Percentiles rank a stretch among this genome's conserved stretches.
Conservation (phyloP, 2,329 filamentous ascomycete genomes). For the Elsinoe ampelina region DNA sequence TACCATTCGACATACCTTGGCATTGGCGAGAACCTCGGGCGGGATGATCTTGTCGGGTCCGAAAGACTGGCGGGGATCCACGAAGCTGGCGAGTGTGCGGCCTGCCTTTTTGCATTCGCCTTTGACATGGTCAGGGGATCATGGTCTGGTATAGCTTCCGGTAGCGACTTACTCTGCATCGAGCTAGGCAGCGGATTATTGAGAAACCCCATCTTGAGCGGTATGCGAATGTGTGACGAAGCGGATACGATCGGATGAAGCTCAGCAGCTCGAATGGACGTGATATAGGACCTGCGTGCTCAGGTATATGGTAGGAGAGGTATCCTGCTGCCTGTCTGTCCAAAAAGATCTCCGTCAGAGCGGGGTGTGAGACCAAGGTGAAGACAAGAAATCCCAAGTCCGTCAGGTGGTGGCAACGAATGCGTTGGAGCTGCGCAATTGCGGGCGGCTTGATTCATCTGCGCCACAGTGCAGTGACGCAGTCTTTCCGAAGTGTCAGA, state of each 20-base stretch:
- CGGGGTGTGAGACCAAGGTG: background rate
- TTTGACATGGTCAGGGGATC: slow-evolving; percentile 33
- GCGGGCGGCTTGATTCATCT: background rate
- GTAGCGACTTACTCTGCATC: slow-evolving; percentile 39
- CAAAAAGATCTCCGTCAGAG: slow-evolving; percentile 3
- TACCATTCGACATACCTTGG: slow-evolving; percentile 54
- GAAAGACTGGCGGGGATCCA: slow-evolving; percentile 87
- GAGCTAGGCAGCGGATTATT: slow-evolving; percentile 47
- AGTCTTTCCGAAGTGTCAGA: background rate
- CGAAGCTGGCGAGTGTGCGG: slow-evolving; percentile 89
- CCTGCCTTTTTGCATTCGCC: slow-evolving; percentile 96
- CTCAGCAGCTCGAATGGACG: background rate
- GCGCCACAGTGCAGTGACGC: slow-evolving; percentile 3
- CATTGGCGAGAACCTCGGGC: slow-evolving; percentile 75
- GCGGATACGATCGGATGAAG: slow-evolving; percentile 2
- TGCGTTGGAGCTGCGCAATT: slow-evolving; percentile 3
- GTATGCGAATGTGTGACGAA: background rate
- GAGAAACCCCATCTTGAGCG: slow-evolving; percentile 36
- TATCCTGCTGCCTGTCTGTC: slow-evolving; percentile 4
- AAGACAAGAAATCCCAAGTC: slow-evolving; percentile 3
- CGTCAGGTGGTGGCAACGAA: background rate
- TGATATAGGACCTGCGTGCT: background rate
- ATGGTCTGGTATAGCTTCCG: background rate
- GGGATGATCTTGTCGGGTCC: slow-evolving; percentile 97
- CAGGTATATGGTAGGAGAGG: background rate